Percentiles rank a stretch among this genome's conserved stretches.
Conservation (phyloP, 2,329 filamentous ascomycete genomes). For the Alternaria ventricosa region DNA sequence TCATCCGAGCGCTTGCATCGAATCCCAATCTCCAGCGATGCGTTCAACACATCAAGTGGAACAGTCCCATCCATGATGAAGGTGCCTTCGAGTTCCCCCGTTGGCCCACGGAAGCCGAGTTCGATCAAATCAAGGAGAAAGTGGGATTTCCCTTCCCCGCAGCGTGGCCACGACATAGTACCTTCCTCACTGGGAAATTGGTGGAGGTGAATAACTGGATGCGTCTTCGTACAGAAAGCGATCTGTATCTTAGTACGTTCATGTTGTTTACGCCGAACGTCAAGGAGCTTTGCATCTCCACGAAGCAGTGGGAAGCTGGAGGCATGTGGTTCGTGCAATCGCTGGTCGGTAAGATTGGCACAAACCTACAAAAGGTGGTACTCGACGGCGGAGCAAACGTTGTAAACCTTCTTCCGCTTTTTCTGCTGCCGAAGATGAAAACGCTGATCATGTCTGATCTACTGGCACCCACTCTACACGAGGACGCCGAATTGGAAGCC, state of each 20-base stretch:
- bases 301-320: not conserved
- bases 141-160: not conserved
- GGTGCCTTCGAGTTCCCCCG: not conserved
- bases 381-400: not conserved
- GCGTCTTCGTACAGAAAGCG: not conserved
- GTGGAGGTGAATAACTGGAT: not conserved
- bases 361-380: not conserved
- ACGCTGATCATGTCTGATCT: slow-evolving; percentile 1
- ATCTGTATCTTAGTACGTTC: not conserved
- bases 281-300: not conserved
- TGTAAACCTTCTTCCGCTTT: slow-evolving; percentile 1
- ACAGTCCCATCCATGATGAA: not conserved
- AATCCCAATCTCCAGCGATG: not conserved
- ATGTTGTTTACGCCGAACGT: slow-evolving; percentile 3
- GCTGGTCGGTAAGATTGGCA: not conserved
- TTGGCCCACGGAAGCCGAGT: not conserved
- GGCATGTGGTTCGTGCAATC: slow-evolving; percentile 2
- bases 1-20: slow-evolving; percentile 11
- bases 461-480: not conserved
- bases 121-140: not conserved
- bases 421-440: slow-evolving; percentile 2
- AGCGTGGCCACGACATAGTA: not conserved
- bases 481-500: not conserved
- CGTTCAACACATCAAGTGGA: slow-evolving; percentile 4
- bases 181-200: not conserved